These are phyloP conservation scores for Lecanosticta acicola DNA, from an alignment of 2,329 filamentous ascomycete species.

Conservation along the genomic window DNA sequence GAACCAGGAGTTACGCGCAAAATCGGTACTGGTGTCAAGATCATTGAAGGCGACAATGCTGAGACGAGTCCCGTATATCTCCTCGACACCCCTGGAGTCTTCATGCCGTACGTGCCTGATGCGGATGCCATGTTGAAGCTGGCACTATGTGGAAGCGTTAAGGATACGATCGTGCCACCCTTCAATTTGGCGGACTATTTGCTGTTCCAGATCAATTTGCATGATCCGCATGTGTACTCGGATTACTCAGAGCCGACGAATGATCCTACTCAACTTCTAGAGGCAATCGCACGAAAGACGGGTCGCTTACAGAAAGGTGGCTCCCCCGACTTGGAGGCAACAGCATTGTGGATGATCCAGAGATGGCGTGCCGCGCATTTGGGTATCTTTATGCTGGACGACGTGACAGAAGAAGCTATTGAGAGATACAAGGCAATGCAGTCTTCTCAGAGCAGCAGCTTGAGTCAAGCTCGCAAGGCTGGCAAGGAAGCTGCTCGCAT, in stretches of 20 bases:
- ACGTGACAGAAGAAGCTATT: slow-evolving; percentile 58
- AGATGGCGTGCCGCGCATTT: slow-evolving; percentile 73
- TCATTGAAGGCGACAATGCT: slow-evolving; percentile 55
- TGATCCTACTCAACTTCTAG: slow-evolving; percentile 68
- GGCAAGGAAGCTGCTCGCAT: slow-evolving; percentile 49
- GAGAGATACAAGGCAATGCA: slow-evolving; percentile 47
- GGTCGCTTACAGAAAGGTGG: slow-evolving; percentile 73
- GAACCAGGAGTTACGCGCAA: slow-evolving; percentile 88
- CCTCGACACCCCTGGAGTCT: slow-evolving; percentile 90
- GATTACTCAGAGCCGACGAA: slow-evolving; percentile 71
- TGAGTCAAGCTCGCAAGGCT: slow-evolving; percentile 63
- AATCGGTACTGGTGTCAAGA: slow-evolving; percentile 70
- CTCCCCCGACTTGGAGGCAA: slow-evolving; percentile 61
- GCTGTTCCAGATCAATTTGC: slow-evolving; percentile 73
- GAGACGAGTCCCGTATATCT: slow-evolving; percentile 64
- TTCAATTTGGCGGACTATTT: slow-evolving; percentile 84
- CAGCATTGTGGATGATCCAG: slow-evolving; percentile 74
- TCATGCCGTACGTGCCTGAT: slow-evolving; percentile 83
- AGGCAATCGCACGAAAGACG: slow-evolving; percentile 63
- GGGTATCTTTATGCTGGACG: slow-evolving; percentile 73
- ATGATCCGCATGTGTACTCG: slow-evolving; percentile 57
- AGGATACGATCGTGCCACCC: slow-evolving; percentile 74
- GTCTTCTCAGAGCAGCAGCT: slow-evolving; percentile 45
- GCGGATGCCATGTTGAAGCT: slow-evolving; percentile 90
- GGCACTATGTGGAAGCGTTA: slow-evolving; percentile 84